phyloP scores from a whole-genome alignment of 345 rosid species.

The Hevea brasiliensis region DNA sequence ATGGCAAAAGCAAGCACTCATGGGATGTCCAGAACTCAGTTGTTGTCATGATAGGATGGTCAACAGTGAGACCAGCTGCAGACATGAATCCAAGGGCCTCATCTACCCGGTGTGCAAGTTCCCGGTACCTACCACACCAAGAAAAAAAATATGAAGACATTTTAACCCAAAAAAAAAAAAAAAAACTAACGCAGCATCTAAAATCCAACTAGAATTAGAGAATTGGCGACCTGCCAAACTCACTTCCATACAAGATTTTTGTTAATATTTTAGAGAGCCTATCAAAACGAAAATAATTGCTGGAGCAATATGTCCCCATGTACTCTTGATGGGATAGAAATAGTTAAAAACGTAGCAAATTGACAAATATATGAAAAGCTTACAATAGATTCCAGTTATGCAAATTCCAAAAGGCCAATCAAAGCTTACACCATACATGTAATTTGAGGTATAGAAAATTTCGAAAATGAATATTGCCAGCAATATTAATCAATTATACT shows the following conservation, averaged over 20 bases:
- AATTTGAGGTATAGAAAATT: neutral
- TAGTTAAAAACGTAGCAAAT: neutral
- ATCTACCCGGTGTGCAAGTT: constrained; percentile 32
- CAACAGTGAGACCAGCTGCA: constrained; percentile 35
- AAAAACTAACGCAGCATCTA: too few species aligned
- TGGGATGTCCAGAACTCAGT: constrained; percentile 38
- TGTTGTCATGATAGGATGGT: constrained; percentile 33
- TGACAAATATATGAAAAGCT: neutral
- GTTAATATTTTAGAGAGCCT: neutral
- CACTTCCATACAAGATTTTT: constrained; percentile 6
- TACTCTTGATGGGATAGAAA: too few species aligned
- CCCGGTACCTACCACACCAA: constrained; percentile 27
- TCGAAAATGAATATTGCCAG: neutral
- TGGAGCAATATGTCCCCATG: too few species aligned
- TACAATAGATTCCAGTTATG: neutral
- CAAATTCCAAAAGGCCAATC: neutral
- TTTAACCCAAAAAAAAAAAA: too few species aligned
- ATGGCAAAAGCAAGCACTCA: constrained; percentile 35
- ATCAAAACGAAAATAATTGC: too few species aligned
- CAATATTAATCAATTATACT: neutral
- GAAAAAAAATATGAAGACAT: neutral
- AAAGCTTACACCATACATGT: neutral
- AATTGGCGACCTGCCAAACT: neutral
- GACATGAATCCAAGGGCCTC: constrained; percentile 38
- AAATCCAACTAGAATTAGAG: neutral